Base-by-base conservation (phyloP, 306 rosid genomes). In the Vachellia pachyceras region DNA sequence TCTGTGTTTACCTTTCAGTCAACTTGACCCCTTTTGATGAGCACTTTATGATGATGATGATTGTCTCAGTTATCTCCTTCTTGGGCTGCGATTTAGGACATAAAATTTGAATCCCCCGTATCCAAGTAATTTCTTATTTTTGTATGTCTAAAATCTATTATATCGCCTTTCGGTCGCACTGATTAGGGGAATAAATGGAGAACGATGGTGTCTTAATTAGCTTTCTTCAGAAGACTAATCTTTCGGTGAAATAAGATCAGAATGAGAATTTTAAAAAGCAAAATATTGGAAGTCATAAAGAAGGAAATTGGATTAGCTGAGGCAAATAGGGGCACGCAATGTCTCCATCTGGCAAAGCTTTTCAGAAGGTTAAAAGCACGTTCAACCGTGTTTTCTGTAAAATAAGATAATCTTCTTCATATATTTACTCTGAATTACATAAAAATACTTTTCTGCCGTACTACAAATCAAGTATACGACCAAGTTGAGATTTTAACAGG, bases 61-160 rank as follows among this genome's bases (percentile, higher is more conserved):
- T 44, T 40, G 69, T 60, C 63, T 22, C 45, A 54, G 25, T 78
- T 68, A 1, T 36, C 37, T 68, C 72, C 49, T 82, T 22, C 50
- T 41, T 40, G 18, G 6, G 10, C 52, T 40, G 35, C 54, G 49
- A 46, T 52, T 25, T 29, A 73, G 37, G 40, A 69, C 58, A 18
- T 20, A 29, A 20, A 46, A 65, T 64, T 20, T 64, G 64, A 71
- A 46, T 17, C 9, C 18, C 47, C 47, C 11, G 23, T 7, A 65
- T 35, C 44, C 18, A 14, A 65, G 9, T 36, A 2, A 65, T 33
- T 13, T 65, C 18, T 33, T 64, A 3, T 33, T 25, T 54, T 23
- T 15, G 20, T 35, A 33, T 14, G 20, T 29, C 33, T 29, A 36
- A 65, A 15, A 17, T 14, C n/a, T 36, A 1, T 66, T 3, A 36